Base-by-base conservation (phyloP, 331 rosid genomes). In the Cucumis variabilis region DNA sequence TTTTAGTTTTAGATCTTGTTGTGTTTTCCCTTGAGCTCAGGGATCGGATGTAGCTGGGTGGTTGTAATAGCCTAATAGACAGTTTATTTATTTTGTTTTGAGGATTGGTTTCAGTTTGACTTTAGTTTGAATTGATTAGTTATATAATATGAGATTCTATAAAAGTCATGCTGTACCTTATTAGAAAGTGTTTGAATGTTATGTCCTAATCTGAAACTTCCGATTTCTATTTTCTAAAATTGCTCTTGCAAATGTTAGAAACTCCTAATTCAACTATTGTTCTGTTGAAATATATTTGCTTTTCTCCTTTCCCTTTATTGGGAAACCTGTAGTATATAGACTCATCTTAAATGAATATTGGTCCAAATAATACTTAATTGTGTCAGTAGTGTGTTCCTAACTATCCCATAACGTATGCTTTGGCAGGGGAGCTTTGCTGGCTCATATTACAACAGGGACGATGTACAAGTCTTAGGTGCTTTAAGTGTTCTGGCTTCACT, bases 391-490 rank as follows among this genome's bases (percentile, higher is more conserved):
- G n/a, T 37, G 37, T 82, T 82, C 12, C 74, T 37, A 19, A 82
- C 13, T 13, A 82, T 33, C 37, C 60, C 33, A 63, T 33, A 23
- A 58, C 73, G 55, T 58, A 78, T 79, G 84, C 33, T 73, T 72
- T 86, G 48, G 86, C 74, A 96, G 99, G 95, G 95, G 92, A 87
- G 92, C 87, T 83, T 88, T 96, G 90, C 95, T 96, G 82, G 89
- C 91, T 86, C 94, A 92, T 89, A 87, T 96, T 68, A 89, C 92
- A 63, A 90, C 82, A 97, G 98, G 89, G 92, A 91, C 60, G 95
- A 96, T 81, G 83, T 89, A 84, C 92, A 89, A 86, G 98, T 93
- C 71, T 88, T 90, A 85, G 98, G 99, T 89, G 93, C 97, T 86
- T 88, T 94, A 90, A 89, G 88, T 53, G 86, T 94, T 86, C 93